Conservation (phyloP, 495 filamentous ascomycete species). For the Aspergillus asperescens region DNA sequence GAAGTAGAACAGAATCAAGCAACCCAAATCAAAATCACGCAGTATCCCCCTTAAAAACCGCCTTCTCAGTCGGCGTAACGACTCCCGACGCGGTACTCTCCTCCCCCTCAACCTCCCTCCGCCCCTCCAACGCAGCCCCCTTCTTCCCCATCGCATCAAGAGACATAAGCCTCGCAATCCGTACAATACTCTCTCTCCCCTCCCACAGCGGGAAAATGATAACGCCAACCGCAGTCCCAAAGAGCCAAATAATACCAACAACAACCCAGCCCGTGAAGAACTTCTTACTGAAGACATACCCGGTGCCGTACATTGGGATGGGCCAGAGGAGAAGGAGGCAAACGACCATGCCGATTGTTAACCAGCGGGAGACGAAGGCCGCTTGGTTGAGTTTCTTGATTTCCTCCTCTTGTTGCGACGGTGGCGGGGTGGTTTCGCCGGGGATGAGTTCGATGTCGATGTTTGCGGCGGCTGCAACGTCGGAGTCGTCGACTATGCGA, state of each 20-base stretch:
- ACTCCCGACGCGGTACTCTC: not conserved
- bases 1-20: not conserved
- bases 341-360: constrained; percentile 72
- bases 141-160: constrained; percentile 64
- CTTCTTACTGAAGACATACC: constrained; percentile 81
- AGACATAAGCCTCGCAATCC: constrained; percentile 60
- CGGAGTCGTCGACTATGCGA: constrained; percentile 75
- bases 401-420: constrained; percentile 51
- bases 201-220: constrained; percentile 82
- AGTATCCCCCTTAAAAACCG: constrained; percentile 24
- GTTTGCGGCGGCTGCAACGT: constrained; percentile 61
- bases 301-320: constrained; percentile 85
- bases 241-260: constrained; percentile 85
- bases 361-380: constrained; percentile 69
- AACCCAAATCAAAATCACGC: too few species aligned
- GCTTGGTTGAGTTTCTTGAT: constrained; percentile 63
- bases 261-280: constrained; percentile 93
- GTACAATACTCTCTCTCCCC: constrained; percentile 61
- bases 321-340: constrained; percentile 85
- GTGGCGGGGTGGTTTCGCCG: constrained; percentile 37
- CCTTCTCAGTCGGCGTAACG: constrained; percentile 16
- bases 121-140: constrained; percentile 25
- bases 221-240: constrained; percentile 65
- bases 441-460: constrained; percentile 67
- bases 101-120: constrained; percentile 14